Base-by-base conservation (phyloP, 345 rosid genomes). In the Dipteronia sinensis region DNA sequence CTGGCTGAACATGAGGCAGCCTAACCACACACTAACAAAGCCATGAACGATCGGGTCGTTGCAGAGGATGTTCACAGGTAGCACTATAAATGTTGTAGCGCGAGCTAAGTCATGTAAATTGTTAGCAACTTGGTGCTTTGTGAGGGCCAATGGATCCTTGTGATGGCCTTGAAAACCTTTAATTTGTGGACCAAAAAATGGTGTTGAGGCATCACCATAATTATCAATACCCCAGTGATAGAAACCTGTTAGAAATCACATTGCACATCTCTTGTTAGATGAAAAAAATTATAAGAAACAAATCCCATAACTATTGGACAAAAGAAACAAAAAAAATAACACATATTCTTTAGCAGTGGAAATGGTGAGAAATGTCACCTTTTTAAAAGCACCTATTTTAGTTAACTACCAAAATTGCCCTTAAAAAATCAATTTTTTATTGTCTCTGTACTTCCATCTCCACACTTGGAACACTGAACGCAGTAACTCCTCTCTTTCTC, bases 161-260 rank as follows among this genome's bases (percentile, higher is more conserved):
- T 95, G 99, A 78, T 95, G 99, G 23, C 98, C 98, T 61, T 91
- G 97, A 76, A 92, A 93, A 16, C 93, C 97, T 79, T 93, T 94
- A 7, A 92, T 93, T 73, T 95, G 99, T 20, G 83, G 0, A 59
- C 99, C 95, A 6, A 95, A 89, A 10, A 93, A 2, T 0, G 92
- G 95, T 4, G 97, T 92, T 1, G 93, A 88, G 42, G 72, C 93
- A 74, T 86, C 92, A 1, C 99, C 99, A 7, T 92, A 93, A 79
- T 95, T 95, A 70, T 93, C 99, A 0, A 90, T 91, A 29, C 89
- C 94, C 99, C 98, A 93, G 59, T 95, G 99, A 86, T 92, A 95
- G 16, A 93, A 86, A 42, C 98, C 62, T 56, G 62, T 42, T 42
- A 42, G 46, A 31, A 31, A 31, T 31, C 38, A 4, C 38, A 4